Evolutionary conservation across 2,329 filamentous ascomycete genomes (phyloP), one percentile per base, ranked within the genome.

Genomic region (Clonostachys chloroleuca): DNA sequence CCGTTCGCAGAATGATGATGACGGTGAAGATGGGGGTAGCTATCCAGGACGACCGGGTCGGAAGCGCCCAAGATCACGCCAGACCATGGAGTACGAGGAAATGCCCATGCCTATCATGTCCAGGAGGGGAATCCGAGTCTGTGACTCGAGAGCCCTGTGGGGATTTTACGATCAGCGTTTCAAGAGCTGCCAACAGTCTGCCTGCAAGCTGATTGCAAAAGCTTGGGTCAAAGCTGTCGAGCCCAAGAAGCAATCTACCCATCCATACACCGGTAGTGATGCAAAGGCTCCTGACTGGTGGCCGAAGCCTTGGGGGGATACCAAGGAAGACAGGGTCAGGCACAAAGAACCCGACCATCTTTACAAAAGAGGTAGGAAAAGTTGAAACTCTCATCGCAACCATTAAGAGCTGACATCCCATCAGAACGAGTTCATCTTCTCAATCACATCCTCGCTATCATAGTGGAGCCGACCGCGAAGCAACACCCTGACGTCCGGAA

Each of bases 301-400:
- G 84, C 83, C 83, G 3, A 72, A 77, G 58, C 67, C 72, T 7
- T 75, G 77, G 74, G 70, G 77, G 0, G 57, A 64, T 2, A 69
- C 71, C 1, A 72, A 74, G 47, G 69, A 76, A 35, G 72, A 80
- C 42, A 73, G 72, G 40, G 81, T 87, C 45, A 73, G 80, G 12
- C 86, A 89, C 60, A 85, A 80, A 57, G 86, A 90, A 62, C 87
- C 86, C 1, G 86, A 90, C 56, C 87, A 90, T 64, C 67, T 88
- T 43, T 78, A 79, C 55, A 88, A 86, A 60, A 70, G 76, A 57
- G 83, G 85, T 87, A 63, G 57, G 69, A n/a, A 13, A 13, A 17
- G 12, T n/a, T 18, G 17, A 24, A 36, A 2, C n/a, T 41, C 18
- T 9, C 43, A 12, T 13, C 20, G 40, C 14, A n/a, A 9, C 20